Evolutionary conservation across 768 basidiomycete species (phyloP).

Genomic region (Lyophyllum semitale): DNA sequence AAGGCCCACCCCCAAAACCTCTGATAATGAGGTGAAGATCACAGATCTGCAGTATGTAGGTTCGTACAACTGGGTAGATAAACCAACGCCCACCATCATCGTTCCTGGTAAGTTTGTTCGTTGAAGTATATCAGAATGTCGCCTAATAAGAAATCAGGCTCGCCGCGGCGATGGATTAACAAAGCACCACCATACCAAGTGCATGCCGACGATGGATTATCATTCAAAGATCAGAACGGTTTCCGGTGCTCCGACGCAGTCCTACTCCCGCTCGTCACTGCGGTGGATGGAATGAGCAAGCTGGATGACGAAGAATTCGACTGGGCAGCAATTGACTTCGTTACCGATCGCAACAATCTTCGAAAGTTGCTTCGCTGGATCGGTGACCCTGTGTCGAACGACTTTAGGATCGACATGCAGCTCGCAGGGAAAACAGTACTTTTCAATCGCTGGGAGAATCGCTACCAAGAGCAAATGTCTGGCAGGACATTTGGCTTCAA

Average conservation of each 20-base stretch:
- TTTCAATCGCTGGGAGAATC: conserved; percentile 59
- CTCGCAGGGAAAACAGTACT: conserved; percentile 62
- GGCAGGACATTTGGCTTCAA: conserved; percentile 56
- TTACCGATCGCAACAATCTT: conserved; percentile 69
- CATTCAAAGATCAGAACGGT: conserved; percentile 61
- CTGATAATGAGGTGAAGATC: conserved; percentile 34
- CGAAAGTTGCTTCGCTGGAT: conserved; percentile 66
- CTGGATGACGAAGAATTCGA: conserved; percentile 37
- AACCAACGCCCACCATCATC: conserved; percentile 46
- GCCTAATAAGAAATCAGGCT: conserved; percentile 32
- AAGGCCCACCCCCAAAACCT: conserved; percentile 15
- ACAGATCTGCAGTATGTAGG: conserved; percentile 40
- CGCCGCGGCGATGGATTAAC: conserved; percentile 53
- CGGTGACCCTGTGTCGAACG: conserved; percentile 32
- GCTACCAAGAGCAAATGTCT: conserved; percentile 32
- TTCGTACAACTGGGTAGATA: conserved; percentile 58
- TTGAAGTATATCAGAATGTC: not conserved
- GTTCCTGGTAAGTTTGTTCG: conserved; percentile 45
- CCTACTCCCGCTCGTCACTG: conserved; percentile 58
- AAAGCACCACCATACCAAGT: conserved; percentile 52
- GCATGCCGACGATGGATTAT: conserved; percentile 49
- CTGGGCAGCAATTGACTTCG: conserved; percentile 44
- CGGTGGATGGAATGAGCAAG: conserved; percentile 46
- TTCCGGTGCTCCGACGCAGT: conserved; percentile 37
- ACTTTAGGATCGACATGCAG: conserved; percentile 74